Evolutionary conservation across 1,139 yeast genomes (phyloP).

Genomic region (Wickerhamomyces sp.): DNA sequence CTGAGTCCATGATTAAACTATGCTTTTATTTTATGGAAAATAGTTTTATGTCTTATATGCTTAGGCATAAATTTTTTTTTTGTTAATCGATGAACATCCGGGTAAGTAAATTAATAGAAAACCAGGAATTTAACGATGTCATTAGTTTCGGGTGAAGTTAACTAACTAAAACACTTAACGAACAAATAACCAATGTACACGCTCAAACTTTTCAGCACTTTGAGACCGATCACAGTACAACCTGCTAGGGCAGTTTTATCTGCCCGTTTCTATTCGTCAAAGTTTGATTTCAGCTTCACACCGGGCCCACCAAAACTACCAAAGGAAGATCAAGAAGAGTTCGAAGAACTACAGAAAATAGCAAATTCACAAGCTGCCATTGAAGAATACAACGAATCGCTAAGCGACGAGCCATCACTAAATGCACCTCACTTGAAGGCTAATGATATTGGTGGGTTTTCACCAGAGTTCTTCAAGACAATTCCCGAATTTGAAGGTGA

Average conservation of each 20-base stretch:
- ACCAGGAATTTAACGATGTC: no score
- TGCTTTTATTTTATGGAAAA: no score
- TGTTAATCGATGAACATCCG: no score
- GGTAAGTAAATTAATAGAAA: no score
- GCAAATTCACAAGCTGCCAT: constrained; percentile 81
- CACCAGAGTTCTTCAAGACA: constrained; percentile 68
- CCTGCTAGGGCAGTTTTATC: no score
- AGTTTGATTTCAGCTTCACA: constrained; percentile 23
- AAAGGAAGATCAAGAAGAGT: constrained; percentile 86
- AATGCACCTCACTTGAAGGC: constrained; percentile 35
- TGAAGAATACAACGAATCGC: constrained; percentile 61
- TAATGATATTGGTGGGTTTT: constrained; percentile 61
- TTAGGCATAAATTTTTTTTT: not conserved
- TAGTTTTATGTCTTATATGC: not conserved
- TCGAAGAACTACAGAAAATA: constrained; percentile 74
- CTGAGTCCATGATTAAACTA: constrained; percentile 1
- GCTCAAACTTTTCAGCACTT: no score
- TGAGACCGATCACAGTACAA: no score
- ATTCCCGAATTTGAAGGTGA: constrained; percentile 97
- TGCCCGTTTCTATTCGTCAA: constrained; percentile 21
- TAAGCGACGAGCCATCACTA: constrained; percentile 34
- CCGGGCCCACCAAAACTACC: constrained; percentile 88
- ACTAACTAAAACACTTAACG: no score
- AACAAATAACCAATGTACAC: no score
- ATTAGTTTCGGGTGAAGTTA: no score